Conservation (phyloP, 331 rosid species). For the Acacia pycnantha region DNA sequence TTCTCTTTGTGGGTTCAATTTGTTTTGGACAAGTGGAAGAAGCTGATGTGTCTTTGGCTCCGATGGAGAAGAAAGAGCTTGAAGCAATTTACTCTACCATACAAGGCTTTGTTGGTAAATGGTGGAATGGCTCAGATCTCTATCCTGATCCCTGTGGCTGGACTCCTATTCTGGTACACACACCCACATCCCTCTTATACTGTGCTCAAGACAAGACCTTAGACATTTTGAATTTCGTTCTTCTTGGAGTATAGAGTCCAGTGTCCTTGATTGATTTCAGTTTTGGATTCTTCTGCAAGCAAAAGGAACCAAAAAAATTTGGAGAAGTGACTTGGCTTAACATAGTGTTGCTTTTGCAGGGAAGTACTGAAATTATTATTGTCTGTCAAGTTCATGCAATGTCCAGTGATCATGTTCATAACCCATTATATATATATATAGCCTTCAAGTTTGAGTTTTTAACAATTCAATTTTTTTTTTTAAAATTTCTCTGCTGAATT, state of each 20-base stretch:
- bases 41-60: slow-evolving; percentile 38
- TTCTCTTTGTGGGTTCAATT: slow-evolving; percentile 39
- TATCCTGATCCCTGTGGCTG: slow-evolving; percentile 99
- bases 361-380: not conserved
- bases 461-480: not conserved
- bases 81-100: slow-evolving; percentile 71
- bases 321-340: not conserved
- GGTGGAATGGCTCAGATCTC: slow-evolving; percentile 97
- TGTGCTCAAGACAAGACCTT: slow-evolving; percentile 18
- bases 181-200: not conserved
- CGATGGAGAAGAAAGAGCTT: slow-evolving; percentile 78
- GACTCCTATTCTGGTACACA: slow-evolving; percentile 88
- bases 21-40: slow-evolving; percentile 48
- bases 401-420: not conserved
- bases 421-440: not conserved
- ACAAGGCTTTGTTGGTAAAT: slow-evolving; percentile 95
- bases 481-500: slow-evolving; percentile 1
- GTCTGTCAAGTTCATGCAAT: not conserved
- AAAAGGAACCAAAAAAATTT: not conserved
- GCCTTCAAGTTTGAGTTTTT: not conserved
- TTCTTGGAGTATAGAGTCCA: slow-evolving; percentile 6
- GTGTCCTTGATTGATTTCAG: slow-evolving; percentile 7
- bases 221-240: not conserved
- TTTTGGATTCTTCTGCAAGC: slow-evolving; percentile 2
- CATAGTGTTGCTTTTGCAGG: not conserved